Evolutionary conservation across 305 asterid genomes (phyloP).

Genomic region (Fraxinus platypoda): DNA sequence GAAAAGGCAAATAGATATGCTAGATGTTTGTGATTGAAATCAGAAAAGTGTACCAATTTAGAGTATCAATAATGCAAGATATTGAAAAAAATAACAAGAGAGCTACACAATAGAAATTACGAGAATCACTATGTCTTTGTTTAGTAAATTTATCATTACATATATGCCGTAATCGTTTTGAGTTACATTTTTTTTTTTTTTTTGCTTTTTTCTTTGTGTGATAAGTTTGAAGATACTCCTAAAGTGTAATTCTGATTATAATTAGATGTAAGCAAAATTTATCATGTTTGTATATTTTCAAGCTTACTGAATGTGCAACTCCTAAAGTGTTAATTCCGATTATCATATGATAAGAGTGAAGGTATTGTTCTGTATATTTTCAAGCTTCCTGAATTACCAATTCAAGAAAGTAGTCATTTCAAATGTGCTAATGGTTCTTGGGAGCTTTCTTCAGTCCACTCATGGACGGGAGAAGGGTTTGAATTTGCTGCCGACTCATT

Average conservation of each 20-base stretch:
- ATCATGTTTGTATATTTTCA: no score
- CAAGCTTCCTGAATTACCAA: not conserved
- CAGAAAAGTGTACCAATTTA: not conserved
- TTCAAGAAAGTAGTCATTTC: not conserved
- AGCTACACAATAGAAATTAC: not conserved
- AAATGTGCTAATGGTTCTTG: slow-evolving; percentile 29
- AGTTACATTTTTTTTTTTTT: no score
- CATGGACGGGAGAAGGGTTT: slow-evolving; percentile 45
- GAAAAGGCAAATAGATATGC: not conserved
- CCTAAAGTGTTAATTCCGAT: not conserved
- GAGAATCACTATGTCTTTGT: not conserved
- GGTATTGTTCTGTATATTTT: not conserved
- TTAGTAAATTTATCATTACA: not conserved
- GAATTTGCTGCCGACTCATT: slow-evolving; percentile 84
- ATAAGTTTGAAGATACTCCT: not conserved
- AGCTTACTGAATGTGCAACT: not conserved
- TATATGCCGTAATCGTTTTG: not conserved
- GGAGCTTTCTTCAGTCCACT: slow-evolving; percentile 87
- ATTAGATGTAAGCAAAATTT: not conserved
- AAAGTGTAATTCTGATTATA: not conserved
- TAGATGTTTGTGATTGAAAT: not conserved
- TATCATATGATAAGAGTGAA: not conserved
- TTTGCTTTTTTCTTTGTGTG: not conserved
- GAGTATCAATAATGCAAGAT: not conserved
- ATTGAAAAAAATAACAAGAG: not conserved